A percentile compares a stretch with the other conserved stretches of the same genome.
Conservation (phyloP, 2,329 filamentous ascomycete species). For the Colletotrichum agaves region DNA sequence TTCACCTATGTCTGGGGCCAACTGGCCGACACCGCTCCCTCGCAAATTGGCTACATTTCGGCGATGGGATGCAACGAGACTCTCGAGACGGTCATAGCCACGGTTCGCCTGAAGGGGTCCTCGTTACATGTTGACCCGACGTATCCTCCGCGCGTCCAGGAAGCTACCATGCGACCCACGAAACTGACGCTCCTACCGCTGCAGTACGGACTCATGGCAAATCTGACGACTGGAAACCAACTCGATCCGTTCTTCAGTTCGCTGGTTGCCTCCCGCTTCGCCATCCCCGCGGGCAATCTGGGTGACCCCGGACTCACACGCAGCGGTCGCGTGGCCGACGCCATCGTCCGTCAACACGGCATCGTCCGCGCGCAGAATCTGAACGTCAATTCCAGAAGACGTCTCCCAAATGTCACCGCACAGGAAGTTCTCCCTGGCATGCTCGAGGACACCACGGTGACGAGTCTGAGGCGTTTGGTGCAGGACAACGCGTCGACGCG, state of each 20-base stretch:
- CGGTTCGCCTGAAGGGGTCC: conserved; percentile 41
- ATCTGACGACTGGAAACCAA: conserved; percentile 42
- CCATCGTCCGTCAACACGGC: conserved; percentile 49
- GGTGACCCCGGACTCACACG: conserved; percentile 37
- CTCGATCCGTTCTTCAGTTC: conserved; percentile 51
- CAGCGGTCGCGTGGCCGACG: conserved; percentile 42
- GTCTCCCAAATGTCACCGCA: conserved; percentile 31
- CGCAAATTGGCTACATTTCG: conserved; percentile 45
- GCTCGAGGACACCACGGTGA: conserved; percentile 34
- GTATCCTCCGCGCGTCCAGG: conserved; percentile 43
- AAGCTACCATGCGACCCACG: conserved; percentile 39
- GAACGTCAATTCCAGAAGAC: conserved; percentile 39
- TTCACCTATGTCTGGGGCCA: conserved; percentile 51
- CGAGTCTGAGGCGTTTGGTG: conserved; percentile 37
- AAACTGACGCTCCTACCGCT: conserved; percentile 42
- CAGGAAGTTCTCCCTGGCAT: conserved; percentile 32
- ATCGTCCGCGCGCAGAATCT: conserved; percentile 50
- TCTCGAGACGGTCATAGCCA: conserved; percentile 44
- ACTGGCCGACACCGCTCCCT: conserved; percentile 41
- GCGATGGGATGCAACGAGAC: conserved; percentile 53
- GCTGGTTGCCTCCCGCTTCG: conserved; percentile 48
- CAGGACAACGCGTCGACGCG: conserved; percentile 49
- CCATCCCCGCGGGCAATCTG: conserved; percentile 43
- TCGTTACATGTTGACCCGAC: conserved; percentile 43
- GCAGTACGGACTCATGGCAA: conserved; percentile 45